Percentiles rank a stretch among this genome's conserved stretches.
phyloP scores from a whole-genome alignment of 2,329 filamentous ascomycete genomes.

The Curvularia eragrostidis region DNA sequence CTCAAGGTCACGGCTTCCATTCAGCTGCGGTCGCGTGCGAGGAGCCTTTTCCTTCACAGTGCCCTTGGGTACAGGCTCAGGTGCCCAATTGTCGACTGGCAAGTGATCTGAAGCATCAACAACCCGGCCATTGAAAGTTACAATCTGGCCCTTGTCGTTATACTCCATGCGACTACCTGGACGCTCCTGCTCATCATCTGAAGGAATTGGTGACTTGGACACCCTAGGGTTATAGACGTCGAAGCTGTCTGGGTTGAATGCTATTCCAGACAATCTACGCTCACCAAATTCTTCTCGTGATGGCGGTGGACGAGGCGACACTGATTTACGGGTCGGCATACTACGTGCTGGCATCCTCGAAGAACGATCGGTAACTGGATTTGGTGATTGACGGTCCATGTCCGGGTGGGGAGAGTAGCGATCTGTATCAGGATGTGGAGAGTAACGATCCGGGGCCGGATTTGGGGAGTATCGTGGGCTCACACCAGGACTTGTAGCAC shows the following conservation, averaged over 20 bases:
- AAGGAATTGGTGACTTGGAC: conserved; percentile 36
- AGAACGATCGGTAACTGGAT: conserved; percentile 43
- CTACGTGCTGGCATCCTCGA: conserved; percentile 53
- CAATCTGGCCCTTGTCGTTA: conserved; percentile 70
- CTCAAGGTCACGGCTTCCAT: conserved; percentile 57
- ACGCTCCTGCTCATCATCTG: conserved; percentile 35
- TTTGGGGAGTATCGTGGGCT: conserved; percentile 34
- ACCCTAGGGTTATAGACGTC: conserved; percentile 70
- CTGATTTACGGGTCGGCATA: conserved; percentile 70
- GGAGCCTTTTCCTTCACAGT: conserved; percentile 49
- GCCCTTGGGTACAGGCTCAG: conserved; percentile 72
- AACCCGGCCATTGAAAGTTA: conserved; percentile 76
- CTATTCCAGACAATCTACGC: conserved; percentile 66
- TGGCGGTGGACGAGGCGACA: conserved; percentile 70
- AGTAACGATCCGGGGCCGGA: conserved; percentile 17
- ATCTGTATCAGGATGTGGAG: conserved; percentile 21
- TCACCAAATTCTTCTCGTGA: conserved; percentile 50
- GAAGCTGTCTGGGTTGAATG: conserved; percentile 79
- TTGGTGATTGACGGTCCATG: conserved; percentile 26
- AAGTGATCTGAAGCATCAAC: conserved; percentile 83
- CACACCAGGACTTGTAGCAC: conserved; percentile 53
- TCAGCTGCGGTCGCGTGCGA: conserved; percentile 57
- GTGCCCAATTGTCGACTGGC: conserved; percentile 78
- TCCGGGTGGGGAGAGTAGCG: conserved; percentile 26
- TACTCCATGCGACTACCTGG: conserved; percentile 51